Conservation (phyloP, 169 alveolate species). For the Cryptosporidium felis region DNA sequence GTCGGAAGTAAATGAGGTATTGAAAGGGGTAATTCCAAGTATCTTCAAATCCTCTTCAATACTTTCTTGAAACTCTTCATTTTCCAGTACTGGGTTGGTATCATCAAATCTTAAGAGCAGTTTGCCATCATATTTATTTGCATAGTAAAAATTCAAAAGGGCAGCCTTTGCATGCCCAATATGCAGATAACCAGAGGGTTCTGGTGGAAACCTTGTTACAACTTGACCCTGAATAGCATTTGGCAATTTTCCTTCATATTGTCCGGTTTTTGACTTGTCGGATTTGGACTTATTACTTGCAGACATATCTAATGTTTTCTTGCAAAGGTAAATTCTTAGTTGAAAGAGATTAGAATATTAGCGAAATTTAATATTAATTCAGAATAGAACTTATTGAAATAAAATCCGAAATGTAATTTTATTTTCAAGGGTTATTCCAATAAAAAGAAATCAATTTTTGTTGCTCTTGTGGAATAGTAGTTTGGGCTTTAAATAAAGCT, state of each 20-base stretch:
- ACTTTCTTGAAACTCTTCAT: slow-evolving; percentile 92
- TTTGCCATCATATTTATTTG: slow-evolving; percentile 93
- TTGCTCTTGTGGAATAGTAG: no score
- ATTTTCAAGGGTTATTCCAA: no score
- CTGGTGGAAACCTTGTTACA: slow-evolving; percentile 99
- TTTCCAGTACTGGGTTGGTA: slow-evolving; percentile 97
- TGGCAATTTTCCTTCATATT: slow-evolving; percentile 82
- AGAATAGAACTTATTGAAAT: not conserved
- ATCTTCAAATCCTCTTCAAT: slow-evolving; percentile 90
- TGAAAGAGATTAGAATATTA: not conserved
- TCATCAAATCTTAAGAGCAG: slow-evolving; percentile 97
- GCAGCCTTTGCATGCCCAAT: slow-evolving; percentile 99
- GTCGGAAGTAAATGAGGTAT: slow-evolving; percentile 94
- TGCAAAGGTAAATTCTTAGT: not conserved
- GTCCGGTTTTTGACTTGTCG: slow-evolving; percentile 37
- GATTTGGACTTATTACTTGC: slow-evolving; percentile 15
- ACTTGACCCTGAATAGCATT: slow-evolving; percentile 95
- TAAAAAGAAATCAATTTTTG: no score
- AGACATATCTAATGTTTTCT: not conserved
- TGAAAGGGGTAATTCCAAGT: slow-evolving; percentile 89
- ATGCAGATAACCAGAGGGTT: slow-evolving; percentile 99
- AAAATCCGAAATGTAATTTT: no score
- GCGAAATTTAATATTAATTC: not conserved
- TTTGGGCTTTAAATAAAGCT: no score
- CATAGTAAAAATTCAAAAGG: slow-evolving; percentile 92